Conservation (phyloP, 345 rosid species). For the Ceriops tagal region DNA sequence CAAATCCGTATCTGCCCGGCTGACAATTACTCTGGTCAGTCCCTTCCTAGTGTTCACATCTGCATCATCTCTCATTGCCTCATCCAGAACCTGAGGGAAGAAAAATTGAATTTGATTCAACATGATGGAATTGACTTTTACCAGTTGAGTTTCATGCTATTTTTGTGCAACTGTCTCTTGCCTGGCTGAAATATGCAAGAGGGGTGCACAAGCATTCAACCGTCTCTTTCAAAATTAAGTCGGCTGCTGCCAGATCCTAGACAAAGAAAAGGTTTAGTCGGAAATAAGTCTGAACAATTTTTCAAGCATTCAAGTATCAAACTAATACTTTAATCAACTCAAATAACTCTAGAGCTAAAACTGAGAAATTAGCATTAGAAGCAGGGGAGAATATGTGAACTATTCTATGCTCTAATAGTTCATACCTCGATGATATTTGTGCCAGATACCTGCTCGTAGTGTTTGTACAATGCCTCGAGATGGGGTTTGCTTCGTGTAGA, state of each 20-base stretch:
- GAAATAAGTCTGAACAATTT: not conserved
- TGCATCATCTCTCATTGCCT: slow-evolving; percentile 44
- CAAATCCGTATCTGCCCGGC: slow-evolving; percentile 63
- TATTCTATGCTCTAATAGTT: not conserved
- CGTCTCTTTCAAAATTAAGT: slow-evolving; percentile 40
- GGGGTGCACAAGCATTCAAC: slow-evolving; percentile 67
- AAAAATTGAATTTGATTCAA: not conserved
- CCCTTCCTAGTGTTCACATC: slow-evolving; percentile 54
- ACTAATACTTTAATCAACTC: not conserved
- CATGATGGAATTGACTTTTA: not conserved
- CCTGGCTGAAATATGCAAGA: slow-evolving; percentile 64
- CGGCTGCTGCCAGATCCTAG: slow-evolving; percentile 48
- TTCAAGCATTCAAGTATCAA: not conserved
- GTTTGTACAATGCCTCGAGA: slow-evolving; percentile 45
- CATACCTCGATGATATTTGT: slow-evolving; percentile 49
- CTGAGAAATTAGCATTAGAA: too few relatives aligned
- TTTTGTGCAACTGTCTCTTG: slow-evolving; percentile 10
- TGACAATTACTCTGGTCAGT: slow-evolving; percentile 66
- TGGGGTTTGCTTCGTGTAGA: slow-evolving; percentile 80
- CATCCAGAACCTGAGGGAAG: slow-evolving; percentile 52
- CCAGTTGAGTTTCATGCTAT: not conserved
- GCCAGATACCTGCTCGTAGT: slow-evolving; percentile 49
- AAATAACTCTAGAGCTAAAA: not conserved
- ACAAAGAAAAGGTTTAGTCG: slow-evolving; percentile 8
- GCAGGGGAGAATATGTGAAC: too few relatives aligned